Base-by-base conservation (phyloP, 805 yeast species). In the Tetrapisispora arboricola region DNA sequence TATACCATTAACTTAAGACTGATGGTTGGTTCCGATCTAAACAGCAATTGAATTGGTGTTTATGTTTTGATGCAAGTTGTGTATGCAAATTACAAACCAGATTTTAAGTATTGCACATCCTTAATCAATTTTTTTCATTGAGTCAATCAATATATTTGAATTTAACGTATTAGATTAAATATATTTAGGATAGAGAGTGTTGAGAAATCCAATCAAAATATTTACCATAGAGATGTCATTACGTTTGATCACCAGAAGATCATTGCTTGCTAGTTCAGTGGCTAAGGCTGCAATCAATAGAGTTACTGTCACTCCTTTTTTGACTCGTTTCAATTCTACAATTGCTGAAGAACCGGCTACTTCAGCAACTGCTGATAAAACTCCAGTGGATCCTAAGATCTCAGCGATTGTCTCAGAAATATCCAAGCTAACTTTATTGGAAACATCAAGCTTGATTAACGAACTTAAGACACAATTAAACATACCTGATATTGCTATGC, bases 371-470 rank as follows among this genome's bases (percentile, higher is more conserved):
- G 30, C 38, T 25, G 19, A 27, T 12, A 18, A 21, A 11, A 28
- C 29, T 10, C 71, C 79, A 45, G 90, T 84, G 43, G 92, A 84
- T 64, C 92, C 96, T 50, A 88, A 90, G 66, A 87, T 92, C 64
- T 55, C 80, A 35, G 65, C 77, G 41, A 88, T 92, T 53, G 99
- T 92, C 41, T 92, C 85, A 58, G 84, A 84, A 57, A 92, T 92
- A 60, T 78, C 96, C 40, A 75, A 83, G 53, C 74, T 92, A 61
- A 87, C 94, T n/a, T 73, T 92, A 43, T 71, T 88, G 58, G 98
- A 92, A 70, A 90, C 97, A 18, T 80, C 95, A n/a, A 64, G 80
- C 22, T 75, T 92, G 59, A 84, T 92, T 48, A 61, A 77, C 30
- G 95, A 85, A 58, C 72, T 85, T 61, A 80, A 80, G 67, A 68